A percentile compares a stretch with the other conserved stretches of the same genome.
These are phyloP conservation scores for Microbotryum intermedium DNA, from an alignment of 1,284 basidiomycete genomes.

Conservation along the genomic window DNA sequence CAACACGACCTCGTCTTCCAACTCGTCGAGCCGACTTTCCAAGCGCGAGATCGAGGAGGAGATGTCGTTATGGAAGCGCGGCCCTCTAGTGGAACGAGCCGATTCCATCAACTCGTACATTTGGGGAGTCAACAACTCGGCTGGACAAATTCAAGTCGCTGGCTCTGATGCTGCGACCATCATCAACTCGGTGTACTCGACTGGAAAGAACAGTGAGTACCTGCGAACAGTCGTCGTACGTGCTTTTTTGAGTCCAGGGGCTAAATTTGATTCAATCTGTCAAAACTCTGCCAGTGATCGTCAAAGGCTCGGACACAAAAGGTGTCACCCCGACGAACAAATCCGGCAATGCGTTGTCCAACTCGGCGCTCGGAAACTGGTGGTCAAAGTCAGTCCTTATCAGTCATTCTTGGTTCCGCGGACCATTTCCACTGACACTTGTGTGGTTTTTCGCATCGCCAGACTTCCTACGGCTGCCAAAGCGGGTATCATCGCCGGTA, in stretches of 20 bases:
- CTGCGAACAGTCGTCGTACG: too few species aligned
- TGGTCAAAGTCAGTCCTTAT: constrained; percentile 7
- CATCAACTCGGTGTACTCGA: constrained; percentile 25
- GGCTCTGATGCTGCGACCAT: constrained; percentile 17
- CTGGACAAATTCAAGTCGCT: constrained; percentile 18
- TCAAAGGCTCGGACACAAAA: constrained; percentile 23
- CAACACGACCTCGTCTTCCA: constrained; percentile 4
- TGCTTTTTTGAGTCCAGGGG: background rate
- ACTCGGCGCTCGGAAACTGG: constrained; percentile 22
- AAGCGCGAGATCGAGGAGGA: background rate
- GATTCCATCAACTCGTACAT: constrained; percentile 14
- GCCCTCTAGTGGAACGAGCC: constrained; percentile 11
- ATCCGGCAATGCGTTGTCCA: background rate
- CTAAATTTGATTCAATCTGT: too few species aligned
- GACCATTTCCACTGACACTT: background rate
- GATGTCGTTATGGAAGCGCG: background rate
- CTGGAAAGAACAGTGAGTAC: constrained; percentile 25
- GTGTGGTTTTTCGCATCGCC: background rate
- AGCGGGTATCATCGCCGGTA: constrained; percentile 23
- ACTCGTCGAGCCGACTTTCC: background rate
- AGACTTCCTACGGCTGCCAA: background rate
- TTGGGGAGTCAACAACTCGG: constrained; percentile 26
- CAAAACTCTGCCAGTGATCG: constrained; percentile 5
- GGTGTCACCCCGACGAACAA: constrained; percentile 2
- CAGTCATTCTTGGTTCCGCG: background rate